A percentile compares a stretch with the other conserved stretches of the same genome.
Evolutionary conservation across 805 yeast species (phyloP).

Genomic region (Diddensiella santjacobensis): DNA sequence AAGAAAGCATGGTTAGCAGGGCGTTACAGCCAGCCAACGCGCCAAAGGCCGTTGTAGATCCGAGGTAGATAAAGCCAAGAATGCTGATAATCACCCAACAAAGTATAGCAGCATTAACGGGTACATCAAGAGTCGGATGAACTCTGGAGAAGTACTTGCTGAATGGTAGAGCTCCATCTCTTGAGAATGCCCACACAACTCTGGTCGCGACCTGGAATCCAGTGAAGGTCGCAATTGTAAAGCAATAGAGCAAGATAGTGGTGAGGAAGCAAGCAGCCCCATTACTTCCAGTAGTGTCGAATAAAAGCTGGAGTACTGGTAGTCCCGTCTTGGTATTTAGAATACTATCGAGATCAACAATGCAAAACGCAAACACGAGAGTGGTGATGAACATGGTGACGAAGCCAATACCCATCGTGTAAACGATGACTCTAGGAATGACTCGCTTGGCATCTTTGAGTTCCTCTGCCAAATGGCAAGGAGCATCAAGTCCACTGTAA

Average conservation of each 20-base stretch:
- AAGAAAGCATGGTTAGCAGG: slow-evolving; percentile 1
- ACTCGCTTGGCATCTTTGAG: slow-evolving; percentile 52
- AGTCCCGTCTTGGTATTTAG: slow-evolving; percentile 51
- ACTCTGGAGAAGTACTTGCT: slow-evolving; percentile 50
- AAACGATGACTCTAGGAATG: slow-evolving; percentile 59
- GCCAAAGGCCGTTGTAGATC: slow-evolving; percentile 63
- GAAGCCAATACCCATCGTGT: slow-evolving; percentile 63
- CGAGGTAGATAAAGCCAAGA: slow-evolving; percentile 60
- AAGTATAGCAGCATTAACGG: slow-evolving; percentile 56
- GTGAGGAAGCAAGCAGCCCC: slow-evolving; percentile 52
- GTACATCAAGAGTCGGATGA: slow-evolving; percentile 47
- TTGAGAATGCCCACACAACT: slow-evolving; percentile 62
- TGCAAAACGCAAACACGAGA: slow-evolving; percentile 46
- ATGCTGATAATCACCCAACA: slow-evolving; percentile 51
- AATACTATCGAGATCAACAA: slow-evolving; percentile 49
- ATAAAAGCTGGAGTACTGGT: slow-evolving; percentile 60
- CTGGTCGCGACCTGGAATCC: slow-evolving; percentile 41
- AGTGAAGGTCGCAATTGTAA: slow-evolving; percentile 54
- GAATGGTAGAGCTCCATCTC: slow-evolving; percentile 60
- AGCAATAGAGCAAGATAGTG: slow-evolving; percentile 50
- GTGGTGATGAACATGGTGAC: slow-evolving; percentile 42
- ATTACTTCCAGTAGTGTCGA: slow-evolving; percentile 51
- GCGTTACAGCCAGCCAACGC: slow-evolving; percentile 46
- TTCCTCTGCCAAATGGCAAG: slow-evolving; percentile 72
- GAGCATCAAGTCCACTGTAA: slow-evolving; percentile 64